These are phyloP conservation scores for Pseudoscleropodium purum DNA, from an alignment of 225 moss, liverwort and hornwort genomes.

Conservation along the genomic window DNA sequence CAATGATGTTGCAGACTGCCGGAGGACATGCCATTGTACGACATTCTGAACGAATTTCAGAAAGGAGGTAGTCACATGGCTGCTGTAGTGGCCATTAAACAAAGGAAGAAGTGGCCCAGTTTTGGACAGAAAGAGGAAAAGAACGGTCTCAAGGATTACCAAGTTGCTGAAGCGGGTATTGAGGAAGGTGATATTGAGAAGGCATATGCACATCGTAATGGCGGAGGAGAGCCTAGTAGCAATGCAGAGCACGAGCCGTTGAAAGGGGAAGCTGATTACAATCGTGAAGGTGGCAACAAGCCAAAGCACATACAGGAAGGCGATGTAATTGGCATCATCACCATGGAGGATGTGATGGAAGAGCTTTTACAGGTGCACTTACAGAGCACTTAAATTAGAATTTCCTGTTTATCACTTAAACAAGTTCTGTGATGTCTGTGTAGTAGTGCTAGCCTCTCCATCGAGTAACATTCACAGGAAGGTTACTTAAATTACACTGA, in stretches of 20 bases:
- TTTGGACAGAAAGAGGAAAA: neutral
- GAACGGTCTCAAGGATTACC: neutral
- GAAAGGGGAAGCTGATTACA: neutral
- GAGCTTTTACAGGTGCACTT: slow-evolving; percentile 72
- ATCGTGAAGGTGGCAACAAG: neutral
- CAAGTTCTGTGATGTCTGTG: neutral
- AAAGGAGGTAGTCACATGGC: neutral
- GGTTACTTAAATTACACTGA: neutral
- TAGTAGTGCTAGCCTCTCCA: neutral
- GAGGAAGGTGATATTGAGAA: neutral
- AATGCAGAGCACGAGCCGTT: neutral
- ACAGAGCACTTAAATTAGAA: neutral
- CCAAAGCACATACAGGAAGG: slow-evolving; percentile 31
- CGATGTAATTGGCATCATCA: slow-evolving; percentile 82
- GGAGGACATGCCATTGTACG: neutral
- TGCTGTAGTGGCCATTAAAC: neutral
- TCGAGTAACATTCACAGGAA: neutral
- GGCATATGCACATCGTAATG: neutral
- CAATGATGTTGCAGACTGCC: neutral
- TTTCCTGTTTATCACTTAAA: neutral
- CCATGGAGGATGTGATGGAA: slow-evolving; percentile 92
- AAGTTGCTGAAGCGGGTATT: neutral
- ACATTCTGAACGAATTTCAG: neutral
- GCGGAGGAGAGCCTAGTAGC: neutral
- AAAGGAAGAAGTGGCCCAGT: neutral